phyloP scores from a whole-genome alignment of 805 yeast genomes.

The Kluyveromyces lactis region DNA sequence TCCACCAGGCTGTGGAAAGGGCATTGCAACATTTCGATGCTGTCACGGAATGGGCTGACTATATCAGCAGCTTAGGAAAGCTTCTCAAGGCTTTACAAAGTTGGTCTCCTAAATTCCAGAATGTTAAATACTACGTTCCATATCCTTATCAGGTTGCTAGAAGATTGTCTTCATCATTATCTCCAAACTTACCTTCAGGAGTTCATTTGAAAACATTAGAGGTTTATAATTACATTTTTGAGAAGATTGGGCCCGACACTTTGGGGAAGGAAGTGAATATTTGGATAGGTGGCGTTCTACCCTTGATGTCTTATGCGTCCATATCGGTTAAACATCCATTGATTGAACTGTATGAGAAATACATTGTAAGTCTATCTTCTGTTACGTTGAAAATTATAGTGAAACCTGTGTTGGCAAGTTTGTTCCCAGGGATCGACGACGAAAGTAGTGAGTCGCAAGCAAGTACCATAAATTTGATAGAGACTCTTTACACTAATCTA shows the following conservation, averaged over 20 bases:
- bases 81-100: constrained; percentile 63
- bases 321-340: constrained; percentile 79
- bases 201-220: constrained; percentile 86
- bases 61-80: constrained; percentile 78
- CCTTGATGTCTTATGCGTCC: constrained; percentile 80
- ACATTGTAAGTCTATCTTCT: constrained; percentile 46
- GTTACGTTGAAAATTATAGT: constrained; percentile 43
- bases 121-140: constrained; percentile 53
- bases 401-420: constrained; percentile 62
- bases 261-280: constrained; percentile 49
- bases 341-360: constrained; percentile 49
- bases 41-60: constrained; percentile 96
- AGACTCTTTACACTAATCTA: constrained; percentile 45
- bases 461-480: constrained; percentile 52
- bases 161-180: constrained; percentile 68
- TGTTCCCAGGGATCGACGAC: constrained; percentile 87
- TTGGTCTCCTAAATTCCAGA: constrained; percentile 32
- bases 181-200: constrained; percentile 83
- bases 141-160: constrained; percentile 56
- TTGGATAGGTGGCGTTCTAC: constrained; percentile 93
- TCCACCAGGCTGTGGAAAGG: constrained; percentile 57
- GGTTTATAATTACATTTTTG: constrained; percentile 64
- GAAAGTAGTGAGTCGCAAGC: constrained; percentile 78
- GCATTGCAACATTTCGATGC: constrained; percentile 70
- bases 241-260: constrained; percentile 46